Evolutionary conservation across 805 yeast species (phyloP).

Genomic region (Candida chilensis): DNA sequence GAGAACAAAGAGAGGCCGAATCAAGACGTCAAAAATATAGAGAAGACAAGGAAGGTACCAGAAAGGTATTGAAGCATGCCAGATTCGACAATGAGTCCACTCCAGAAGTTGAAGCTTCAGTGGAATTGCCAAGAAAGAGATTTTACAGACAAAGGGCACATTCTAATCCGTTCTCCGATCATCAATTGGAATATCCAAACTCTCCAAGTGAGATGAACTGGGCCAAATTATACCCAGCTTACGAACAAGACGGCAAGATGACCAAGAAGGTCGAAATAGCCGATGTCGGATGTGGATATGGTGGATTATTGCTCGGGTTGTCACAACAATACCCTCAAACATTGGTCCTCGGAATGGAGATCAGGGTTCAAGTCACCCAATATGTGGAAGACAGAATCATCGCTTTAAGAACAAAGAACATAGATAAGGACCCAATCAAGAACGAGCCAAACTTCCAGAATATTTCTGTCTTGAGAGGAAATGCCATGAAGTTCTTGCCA

Average conservation of each 20-base stretch:
- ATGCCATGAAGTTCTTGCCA: conserved; percentile 95
- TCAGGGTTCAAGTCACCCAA: conserved; percentile 94
- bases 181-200: conserved; percentile 78
- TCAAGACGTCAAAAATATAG: conserved; percentile 41
- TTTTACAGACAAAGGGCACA: conserved; percentile 96
- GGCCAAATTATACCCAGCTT: conserved; percentile 66
- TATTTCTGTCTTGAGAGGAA: conserved; percentile 85
- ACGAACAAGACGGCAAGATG: conserved; percentile 28
- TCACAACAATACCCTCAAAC: conserved; percentile 70
- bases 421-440: conserved; percentile 17
- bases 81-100: conserved; percentile 24
- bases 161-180: conserved; percentile 96
- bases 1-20: conserved; percentile 14
- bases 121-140: conserved; percentile 71
- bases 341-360: conserved; percentile 90
- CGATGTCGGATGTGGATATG: conserved; percentile 97
- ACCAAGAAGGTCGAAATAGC: conserved; percentile 70
- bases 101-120: conserved; percentile 12
- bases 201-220: conserved; percentile 85
- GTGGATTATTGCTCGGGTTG: conserved; percentile 77
- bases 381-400: conserved; percentile 93
- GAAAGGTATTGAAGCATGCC: conserved; percentile 35
- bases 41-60: conserved; percentile 31
- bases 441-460: conserved; percentile 52
- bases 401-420: conserved; percentile 62